Percentiles rank a stretch among this genome's conserved stretches.
These are phyloP conservation scores for Termitomyces sp. DNA, from an alignment of 768 basidiomycete genomes.

Conservation along the genomic window DNA sequence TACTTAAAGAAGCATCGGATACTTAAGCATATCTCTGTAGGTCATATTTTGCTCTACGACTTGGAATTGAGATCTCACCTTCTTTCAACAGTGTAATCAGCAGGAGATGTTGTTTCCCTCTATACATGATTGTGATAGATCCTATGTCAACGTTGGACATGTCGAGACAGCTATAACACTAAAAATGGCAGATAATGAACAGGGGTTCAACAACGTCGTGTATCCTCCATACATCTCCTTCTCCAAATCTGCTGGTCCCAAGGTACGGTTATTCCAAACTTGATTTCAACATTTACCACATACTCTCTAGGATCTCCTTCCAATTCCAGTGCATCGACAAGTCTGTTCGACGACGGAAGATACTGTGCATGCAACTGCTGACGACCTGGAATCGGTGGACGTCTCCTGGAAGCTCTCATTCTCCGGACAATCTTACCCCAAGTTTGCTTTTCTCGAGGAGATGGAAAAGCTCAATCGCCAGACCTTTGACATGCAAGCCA, in stretches of 20 bases:
- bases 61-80: background rate
- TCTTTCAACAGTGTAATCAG: conserved; percentile 19
- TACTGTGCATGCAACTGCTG: background rate
- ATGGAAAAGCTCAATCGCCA: background rate
- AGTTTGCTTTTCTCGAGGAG: conserved; percentile 14
- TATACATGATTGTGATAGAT: conserved; percentile 19
- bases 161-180: conserved; percentile 13
- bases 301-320: conserved; percentile 6
- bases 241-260: conserved; percentile 20
- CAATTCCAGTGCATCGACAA: conserved; percentile 22
- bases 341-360: conserved; percentile 11
- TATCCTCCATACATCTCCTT: conserved; percentile 15
- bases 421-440: conserved; percentile 19
- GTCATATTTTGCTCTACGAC: background rate
- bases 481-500: conserved; percentile 11
- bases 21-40: conserved; percentile 17
- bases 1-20: conserved; percentile 18
- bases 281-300: background rate
- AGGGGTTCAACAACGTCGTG: conserved; percentile 3
- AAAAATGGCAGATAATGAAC: background rate
- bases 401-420: conserved; percentile 28
- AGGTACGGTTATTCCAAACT: conserved; percentile 13
- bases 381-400: conserved; percentile 20
- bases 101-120: conserved; percentile 1
- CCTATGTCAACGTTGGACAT: conserved; percentile 20